A percentile compares a stretch with the other conserved stretches of the same genome.
Conservation (phyloP, 2,329 filamentous ascomycete genomes). For the Colletotrichum spaethianum region DNA sequence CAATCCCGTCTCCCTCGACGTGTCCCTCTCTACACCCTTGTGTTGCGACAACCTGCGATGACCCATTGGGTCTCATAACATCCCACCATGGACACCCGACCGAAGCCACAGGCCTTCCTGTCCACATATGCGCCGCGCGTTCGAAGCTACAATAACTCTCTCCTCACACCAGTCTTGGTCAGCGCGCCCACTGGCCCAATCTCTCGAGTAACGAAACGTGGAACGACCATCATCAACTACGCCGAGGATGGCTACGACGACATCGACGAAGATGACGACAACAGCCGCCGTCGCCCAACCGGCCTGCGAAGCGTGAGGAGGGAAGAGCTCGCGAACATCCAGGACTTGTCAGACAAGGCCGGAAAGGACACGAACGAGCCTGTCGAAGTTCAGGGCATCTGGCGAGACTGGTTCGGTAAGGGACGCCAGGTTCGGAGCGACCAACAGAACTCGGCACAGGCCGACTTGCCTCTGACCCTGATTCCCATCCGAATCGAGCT, state of each 20-base stretch:
- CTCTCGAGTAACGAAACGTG: slow-evolving; percentile 94
- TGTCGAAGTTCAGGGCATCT: slow-evolving; percentile 89
- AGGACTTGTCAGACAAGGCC: slow-evolving; percentile 80
- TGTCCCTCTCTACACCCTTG: slow-evolving; percentile 14
- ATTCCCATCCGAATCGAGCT: slow-evolving; percentile 98
- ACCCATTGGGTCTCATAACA: slow-evolving; percentile 38
- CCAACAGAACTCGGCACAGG: slow-evolving; percentile 74
- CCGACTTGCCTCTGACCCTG: slow-evolving; percentile 86
- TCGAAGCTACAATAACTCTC: slow-evolving; percentile 91
- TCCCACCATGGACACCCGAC: slow-evolving; percentile 62
- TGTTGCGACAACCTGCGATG: slow-evolving; percentile 40
- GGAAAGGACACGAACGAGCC: slow-evolving; percentile 86
- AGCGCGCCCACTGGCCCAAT: slow-evolving; percentile 75
- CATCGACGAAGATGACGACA: slow-evolving; percentile 79
- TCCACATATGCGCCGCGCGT: slow-evolving; percentile 93
- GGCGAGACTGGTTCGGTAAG: slow-evolving; percentile 96
- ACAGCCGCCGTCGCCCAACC: slow-evolving; percentile 82
- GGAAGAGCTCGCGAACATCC: slow-evolving; percentile 74
- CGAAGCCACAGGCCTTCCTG: slow-evolving; percentile 85
- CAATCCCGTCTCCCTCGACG: slow-evolving; percentile 15
- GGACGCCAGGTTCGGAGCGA: slow-evolving; percentile 69
- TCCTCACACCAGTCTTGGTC: slow-evolving; percentile 87
- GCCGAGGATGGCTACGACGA: slow-evolving; percentile 96
- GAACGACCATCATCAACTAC: slow-evolving; percentile 97
- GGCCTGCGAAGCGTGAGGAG: slow-evolving; percentile 86